phyloP scores from a whole-genome alignment of 768 basidiomycete species.

The Suillus brevipes region DNA sequence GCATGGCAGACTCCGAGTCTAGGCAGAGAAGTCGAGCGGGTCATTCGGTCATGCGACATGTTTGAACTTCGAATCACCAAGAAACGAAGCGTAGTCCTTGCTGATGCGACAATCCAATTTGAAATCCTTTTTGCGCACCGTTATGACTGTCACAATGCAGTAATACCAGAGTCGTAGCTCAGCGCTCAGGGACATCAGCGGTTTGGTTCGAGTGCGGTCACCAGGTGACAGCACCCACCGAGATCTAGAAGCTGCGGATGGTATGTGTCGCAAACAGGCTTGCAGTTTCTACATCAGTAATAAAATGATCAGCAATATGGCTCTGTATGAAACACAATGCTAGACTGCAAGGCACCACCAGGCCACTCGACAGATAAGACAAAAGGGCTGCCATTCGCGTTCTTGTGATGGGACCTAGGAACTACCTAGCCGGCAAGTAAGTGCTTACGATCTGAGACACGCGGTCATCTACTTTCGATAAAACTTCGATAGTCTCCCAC shows the following conservation, averaged over 20 bases:
- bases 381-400: neutral
- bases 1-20: neutral
- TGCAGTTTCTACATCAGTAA: neutral
- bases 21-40: neutral
- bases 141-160: neutral
- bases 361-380: neutral
- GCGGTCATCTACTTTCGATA: conserved; percentile 23
- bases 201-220: neutral
- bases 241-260: neutral
- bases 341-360: neutral
- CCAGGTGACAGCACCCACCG: neutral
- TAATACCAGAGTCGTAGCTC: neutral
- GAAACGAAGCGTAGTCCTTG: neutral
- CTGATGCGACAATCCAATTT: neutral
- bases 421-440: neutral
- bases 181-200: neutral
- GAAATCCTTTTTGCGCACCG: neutral
- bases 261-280: neutral
- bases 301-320: neutral
- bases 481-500: conserved; percentile 23
- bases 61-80: neutral
- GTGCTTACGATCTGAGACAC: conserved; percentile 18
- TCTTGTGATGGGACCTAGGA: neutral
- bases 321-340: neutral
- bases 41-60: neutral